phyloP scores from a whole-genome alignment of 106 monocot genomes.

The Acanthochlamys bracteata region DNA sequence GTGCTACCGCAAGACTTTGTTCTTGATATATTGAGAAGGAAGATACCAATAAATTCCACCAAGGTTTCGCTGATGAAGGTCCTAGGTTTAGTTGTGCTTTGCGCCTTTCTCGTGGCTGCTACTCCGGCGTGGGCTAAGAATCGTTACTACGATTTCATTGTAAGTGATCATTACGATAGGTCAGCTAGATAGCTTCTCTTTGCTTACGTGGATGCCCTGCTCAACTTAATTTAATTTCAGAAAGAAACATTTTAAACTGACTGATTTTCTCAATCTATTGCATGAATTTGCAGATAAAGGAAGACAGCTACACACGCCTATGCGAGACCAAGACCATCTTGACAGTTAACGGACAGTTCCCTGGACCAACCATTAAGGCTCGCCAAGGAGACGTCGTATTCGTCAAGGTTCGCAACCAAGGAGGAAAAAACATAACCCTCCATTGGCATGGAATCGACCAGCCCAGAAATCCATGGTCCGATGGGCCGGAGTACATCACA shows the following conservation, averaged over 20 bases:
- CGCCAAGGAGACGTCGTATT: slow-evolving; percentile 13
- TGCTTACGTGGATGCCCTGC: background rate
- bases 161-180: background rate
- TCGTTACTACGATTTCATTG: background rate
- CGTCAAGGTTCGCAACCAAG: slow-evolving; percentile 19
- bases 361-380: slow-evolving; percentile 21
- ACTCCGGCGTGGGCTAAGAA: background rate
- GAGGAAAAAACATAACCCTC: slow-evolving; percentile 15
- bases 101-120: too few relatives aligned
- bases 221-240: too few relatives aligned
- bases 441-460: slow-evolving; percentile 14
- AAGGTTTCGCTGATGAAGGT: too few relatives aligned
- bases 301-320: background rate
- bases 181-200: too few relatives aligned
- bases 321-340: slow-evolving; percentile 18
- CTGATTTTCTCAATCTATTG: too few relatives aligned
- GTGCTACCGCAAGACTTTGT: too few relatives aligned
- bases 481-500: slow-evolving; percentile 3
- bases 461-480: background rate
- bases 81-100: too few relatives aligned
- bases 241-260: too few relatives aligned
- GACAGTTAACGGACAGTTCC: slow-evolving; percentile 27
- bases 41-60: too few relatives aligned
- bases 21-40: too few relatives aligned
- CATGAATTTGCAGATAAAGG: background rate